Evolutionary conservation across 768 basidiomycete genomes (phyloP).

Genomic region (Leucogyrophana mollusca): DNA sequence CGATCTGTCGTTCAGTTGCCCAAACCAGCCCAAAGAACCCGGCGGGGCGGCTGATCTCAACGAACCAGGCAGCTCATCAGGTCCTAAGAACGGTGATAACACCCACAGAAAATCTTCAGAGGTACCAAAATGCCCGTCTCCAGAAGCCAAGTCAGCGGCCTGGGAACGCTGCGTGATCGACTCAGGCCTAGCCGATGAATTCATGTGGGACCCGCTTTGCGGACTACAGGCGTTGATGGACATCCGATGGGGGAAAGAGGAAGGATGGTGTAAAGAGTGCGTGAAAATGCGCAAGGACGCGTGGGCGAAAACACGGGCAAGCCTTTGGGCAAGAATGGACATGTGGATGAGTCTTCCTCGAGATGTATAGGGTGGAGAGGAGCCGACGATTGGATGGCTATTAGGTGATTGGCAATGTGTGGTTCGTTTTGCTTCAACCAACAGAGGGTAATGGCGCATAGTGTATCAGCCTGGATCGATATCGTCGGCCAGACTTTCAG

Average conservation of each 20-base stretch:
- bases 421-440: not conserved
- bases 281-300: slow-evolving; percentile 21
- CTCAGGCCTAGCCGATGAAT: slow-evolving; percentile 24
- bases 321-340: slow-evolving; percentile 30
- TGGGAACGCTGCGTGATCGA: slow-evolving; percentile 15
- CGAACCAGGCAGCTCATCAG: not conserved
- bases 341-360: slow-evolving; percentile 20
- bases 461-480: not conserved
- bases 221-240: slow-evolving; percentile 32
- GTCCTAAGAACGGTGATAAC: not conserved
- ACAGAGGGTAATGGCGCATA: not conserved
- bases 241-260: slow-evolving; percentile 21
- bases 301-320: slow-evolving; percentile 29
- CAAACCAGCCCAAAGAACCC: not conserved
- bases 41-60: not conserved
- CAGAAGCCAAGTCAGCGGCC: slow-evolving; percentile 1
- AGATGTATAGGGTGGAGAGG: not conserved
- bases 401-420: not conserved
- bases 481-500: not conserved
- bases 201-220: slow-evolving; percentile 32
- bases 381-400: not conserved
- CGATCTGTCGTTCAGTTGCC: slow-evolving; percentile 3
- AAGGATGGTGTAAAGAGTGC: slow-evolving; percentile 36
- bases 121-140: not conserved
- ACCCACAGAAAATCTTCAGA: not conserved